A percentile compares a stretch with the other conserved stretches of the same genome.
Conservation (phyloP, 2,329 filamentous ascomycete species). For the Arachnopeziza araneosa region DNA sequence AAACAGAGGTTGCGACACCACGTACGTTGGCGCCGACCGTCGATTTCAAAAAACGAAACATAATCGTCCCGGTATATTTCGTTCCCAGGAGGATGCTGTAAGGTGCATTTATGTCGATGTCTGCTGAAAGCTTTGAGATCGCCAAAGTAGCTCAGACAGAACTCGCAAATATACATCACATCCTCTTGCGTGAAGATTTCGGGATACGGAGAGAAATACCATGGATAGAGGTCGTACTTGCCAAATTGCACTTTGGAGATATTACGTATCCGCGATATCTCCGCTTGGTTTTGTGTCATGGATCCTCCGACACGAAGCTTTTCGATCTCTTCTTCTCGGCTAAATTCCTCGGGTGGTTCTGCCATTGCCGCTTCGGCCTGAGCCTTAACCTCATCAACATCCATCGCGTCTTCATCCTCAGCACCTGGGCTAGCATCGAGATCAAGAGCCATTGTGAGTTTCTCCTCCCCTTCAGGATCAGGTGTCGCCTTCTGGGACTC, state of each 20-base stretch:
- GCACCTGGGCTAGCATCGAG: slow-evolving; percentile 27
- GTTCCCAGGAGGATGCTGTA: slow-evolving; percentile 92
- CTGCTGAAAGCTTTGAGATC: slow-evolving; percentile 76
- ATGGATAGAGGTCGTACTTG: slow-evolving; percentile 84
- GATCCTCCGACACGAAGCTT: slow-evolving; percentile 90
- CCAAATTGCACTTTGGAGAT: slow-evolving; percentile 94
- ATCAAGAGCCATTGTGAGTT: slow-evolving; percentile 22
- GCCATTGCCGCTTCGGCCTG: slow-evolving; percentile 26
- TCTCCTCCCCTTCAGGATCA: slow-evolving; percentile 25
- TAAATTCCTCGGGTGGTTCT: slow-evolving; percentile 45
- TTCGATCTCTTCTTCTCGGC: slow-evolving; percentile 88
- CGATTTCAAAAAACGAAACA: slow-evolving; percentile 95
- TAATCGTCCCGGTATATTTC: slow-evolving; percentile 96
- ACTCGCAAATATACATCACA: slow-evolving; percentile 93
- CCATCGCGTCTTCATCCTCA: slow-evolving; percentile 40
- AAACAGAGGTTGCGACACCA: slow-evolving; percentile 97
- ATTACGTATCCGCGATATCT: slow-evolving; percentile 93
- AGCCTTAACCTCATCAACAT: slow-evolving; percentile 46
- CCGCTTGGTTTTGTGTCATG: slow-evolving; percentile 98
- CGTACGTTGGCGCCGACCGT: slow-evolving; percentile 86
- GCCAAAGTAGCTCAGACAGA: slow-evolving; percentile 88
- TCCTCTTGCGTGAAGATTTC: slow-evolving; percentile 84
- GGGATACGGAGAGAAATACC: slow-evolving; percentile 98
- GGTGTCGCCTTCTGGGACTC: slow-evolving; percentile 27
- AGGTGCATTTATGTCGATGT: slow-evolving; percentile 82